Evolutionary conservation across 805 yeast species (phyloP).

Genomic region (Saccharomyces jurei): DNA sequence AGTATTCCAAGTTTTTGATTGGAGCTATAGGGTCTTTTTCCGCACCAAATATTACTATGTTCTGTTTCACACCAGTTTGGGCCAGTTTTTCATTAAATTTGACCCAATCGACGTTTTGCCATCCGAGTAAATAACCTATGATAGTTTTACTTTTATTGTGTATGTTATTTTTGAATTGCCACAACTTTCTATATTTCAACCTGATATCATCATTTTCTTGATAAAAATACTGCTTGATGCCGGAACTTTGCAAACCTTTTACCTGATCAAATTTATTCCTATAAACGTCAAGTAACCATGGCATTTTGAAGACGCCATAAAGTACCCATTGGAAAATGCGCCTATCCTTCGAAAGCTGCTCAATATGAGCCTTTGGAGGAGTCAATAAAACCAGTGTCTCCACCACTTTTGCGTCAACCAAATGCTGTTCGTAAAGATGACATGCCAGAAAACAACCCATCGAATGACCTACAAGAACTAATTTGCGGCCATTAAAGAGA

Average conservation of each 20-base stretch:
- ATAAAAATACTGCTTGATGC: constrained; percentile 22
- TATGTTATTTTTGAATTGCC: constrained; percentile 26
- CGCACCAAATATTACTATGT: constrained; percentile 17
- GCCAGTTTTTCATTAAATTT: constrained; percentile 1
- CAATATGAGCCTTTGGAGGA: constrained; percentile 36
- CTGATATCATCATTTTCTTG: constrained; percentile 7
- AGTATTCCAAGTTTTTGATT: constrained; percentile 4
- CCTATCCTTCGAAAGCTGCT: constrained; percentile 11
- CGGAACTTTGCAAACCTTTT: constrained; percentile 26
- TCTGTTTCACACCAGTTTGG: background rate
- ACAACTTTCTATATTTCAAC: constrained; percentile 17
- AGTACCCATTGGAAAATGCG: constrained; percentile 11
- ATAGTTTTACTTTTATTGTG: constrained; percentile 24
- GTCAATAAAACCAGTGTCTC: constrained; percentile 37
- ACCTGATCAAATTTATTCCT: constrained; percentile 25
- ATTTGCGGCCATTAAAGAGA: constrained; percentile 4
- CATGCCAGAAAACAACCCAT: constrained; percentile 58
- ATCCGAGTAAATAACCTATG: constrained; percentile 25
- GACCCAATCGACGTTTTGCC: constrained; percentile 24
- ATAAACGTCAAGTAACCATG: constrained; percentile 24
- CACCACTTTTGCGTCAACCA: constrained; percentile 4
- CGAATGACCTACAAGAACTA: constrained; percentile 49
- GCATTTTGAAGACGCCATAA: constrained; percentile 10
- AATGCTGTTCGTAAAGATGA: constrained; percentile 35
- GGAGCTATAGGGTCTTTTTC: constrained; percentile 23